Evolutionary conservation across 1,139 yeast species (phyloP).

Genomic region (Hansenula anomala): DNA sequence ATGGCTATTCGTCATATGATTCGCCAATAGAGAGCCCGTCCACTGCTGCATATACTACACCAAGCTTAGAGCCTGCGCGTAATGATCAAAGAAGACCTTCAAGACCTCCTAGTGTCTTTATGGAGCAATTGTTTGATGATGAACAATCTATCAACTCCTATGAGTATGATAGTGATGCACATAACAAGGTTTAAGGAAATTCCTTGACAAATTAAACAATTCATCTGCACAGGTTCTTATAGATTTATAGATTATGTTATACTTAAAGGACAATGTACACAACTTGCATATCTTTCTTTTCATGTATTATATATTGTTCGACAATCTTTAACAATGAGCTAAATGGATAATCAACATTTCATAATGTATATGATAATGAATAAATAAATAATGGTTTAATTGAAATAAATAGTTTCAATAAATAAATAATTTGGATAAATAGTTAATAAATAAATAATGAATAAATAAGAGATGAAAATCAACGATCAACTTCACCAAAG

Average conservation of each 20-base stretch:
- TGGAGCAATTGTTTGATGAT: conserved; percentile 24
- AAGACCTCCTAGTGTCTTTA: conserved; percentile 26
- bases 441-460: conserved; percentile 4
- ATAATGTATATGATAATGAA: not conserved
- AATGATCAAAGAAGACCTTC: conserved; percentile 6
- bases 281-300: too few relatives aligned
- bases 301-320: too few relatives aligned
- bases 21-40: conserved; percentile 21
- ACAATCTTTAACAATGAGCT: too few relatives aligned
- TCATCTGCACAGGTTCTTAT: too few relatives aligned
- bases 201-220: too few relatives aligned
- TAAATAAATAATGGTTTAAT: conserved; percentile 6
- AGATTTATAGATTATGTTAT: too few relatives aligned
- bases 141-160: conserved; percentile 1
- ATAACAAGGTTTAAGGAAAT: conserved; percentile 11
- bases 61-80: not conserved
- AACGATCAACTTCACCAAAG: conserved; percentile 93
- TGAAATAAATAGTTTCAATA: conserved; percentile 4
- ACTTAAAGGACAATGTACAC: too few relatives aligned
- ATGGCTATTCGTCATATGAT: conserved; percentile 3
- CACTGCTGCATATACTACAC: conserved; percentile 4
- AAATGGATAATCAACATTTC: not conserved
- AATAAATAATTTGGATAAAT: conserved; percentile 3
- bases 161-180: conserved; percentile 6
- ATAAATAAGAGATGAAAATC: conserved; percentile 18